Evolutionary conservation across 2,329 filamentous ascomycete species (phyloP), one percentile per base, ranked within the genome.

Genomic region (Ceratocystis diversiconidia): DNA sequence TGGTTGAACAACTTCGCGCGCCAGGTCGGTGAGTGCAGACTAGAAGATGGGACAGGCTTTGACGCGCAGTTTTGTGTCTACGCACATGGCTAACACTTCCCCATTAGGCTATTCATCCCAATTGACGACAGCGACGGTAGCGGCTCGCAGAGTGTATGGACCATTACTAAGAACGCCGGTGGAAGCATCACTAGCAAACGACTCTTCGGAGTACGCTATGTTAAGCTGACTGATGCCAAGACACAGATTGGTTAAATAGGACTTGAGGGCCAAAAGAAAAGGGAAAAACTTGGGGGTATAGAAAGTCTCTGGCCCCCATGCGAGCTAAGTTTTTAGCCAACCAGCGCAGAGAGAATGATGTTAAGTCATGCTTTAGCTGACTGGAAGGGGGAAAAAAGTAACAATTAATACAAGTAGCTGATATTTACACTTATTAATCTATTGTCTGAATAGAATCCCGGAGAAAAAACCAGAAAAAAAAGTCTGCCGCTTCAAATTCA

Each of bases 1-100:
- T 97, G 69, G 76, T 95, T 59, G 82, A 85, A 36, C 94, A 97
- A 77, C 76, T 99, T 70, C 85, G 84, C 69, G 77, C 82, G 2
- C 92, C 92, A 0, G 94, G 94, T 0, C 80, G 85, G 77, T 81
- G 67, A 71, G 76, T 71, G 36, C 36, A 41, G 36, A 41, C 36
- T 12, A 15, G 36, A 52, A 52, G n/a, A 52, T n/a, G n/a, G 48
- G n/a, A 25, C 48, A 22, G 10, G 64, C 66, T 68, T 71, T 63
- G 68, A 62, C 15, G 10, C 5, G 19, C 6, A 19, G 46, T 48
- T 19, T 48, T 48, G 15, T 48, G 46, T 48, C 46, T 48, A 22
- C 2, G 46, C n/a, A 22, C 50, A 55, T 55, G 50, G 30, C 22
- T 25, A 52, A 22, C 6, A 57, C 25, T 7, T 30, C 3, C 28